Evolutionary conservation across 2,329 filamentous ascomycete species (phyloP), one percentile per base, ranked within the genome.

Genomic region (Balansia obtecta): DNA sequence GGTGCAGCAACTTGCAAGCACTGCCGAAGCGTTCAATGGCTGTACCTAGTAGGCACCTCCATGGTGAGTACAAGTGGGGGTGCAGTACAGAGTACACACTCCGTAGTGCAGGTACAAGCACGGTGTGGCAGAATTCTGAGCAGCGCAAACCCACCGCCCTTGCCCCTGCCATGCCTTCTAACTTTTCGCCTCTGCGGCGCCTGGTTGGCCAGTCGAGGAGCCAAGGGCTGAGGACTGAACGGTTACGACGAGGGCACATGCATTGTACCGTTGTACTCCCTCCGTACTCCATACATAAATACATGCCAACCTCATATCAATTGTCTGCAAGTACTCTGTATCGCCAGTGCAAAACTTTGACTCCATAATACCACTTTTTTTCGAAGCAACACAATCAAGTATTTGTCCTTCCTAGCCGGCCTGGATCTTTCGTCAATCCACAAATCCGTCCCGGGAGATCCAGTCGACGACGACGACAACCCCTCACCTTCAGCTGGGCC

Each of bases 111-210:
- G 27, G 13, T 2, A 37, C 11, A 12, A 27, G 11, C 47, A 41
- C 32, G 12, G 30, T 6, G 38, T 34, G 53, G 54, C 53, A 56
- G 54, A 56, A 53, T 52, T 46, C 18, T 45, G 4, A 34, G 39
- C 47, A 51, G 49, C 40, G 46, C 45, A 44, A 44, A 18, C 5
- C 39, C 39, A 41, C n/a, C 18, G 39, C 45, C 7, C 27, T 27
- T n/a, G n/a, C 2, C 20, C 20, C 20, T 22, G 27, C 27, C 27
- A 11, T 11, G n/a, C n/a, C n/a, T 48, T 51, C 45, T 48, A 42
- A 34, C 50, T 48, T 51, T 45, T 45, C 33, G 45, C 10, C 33
- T 38, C 12, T 13, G 41, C 16, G 45, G 16, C 42, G 38, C n/a
- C 40, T 51, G 34, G 46, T 41, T 48, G 50, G 50, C 34, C 42